Evolutionary conservation across 2,329 filamentous ascomycete species (phyloP).

Genomic region (Alternaria infectoria): DNA sequence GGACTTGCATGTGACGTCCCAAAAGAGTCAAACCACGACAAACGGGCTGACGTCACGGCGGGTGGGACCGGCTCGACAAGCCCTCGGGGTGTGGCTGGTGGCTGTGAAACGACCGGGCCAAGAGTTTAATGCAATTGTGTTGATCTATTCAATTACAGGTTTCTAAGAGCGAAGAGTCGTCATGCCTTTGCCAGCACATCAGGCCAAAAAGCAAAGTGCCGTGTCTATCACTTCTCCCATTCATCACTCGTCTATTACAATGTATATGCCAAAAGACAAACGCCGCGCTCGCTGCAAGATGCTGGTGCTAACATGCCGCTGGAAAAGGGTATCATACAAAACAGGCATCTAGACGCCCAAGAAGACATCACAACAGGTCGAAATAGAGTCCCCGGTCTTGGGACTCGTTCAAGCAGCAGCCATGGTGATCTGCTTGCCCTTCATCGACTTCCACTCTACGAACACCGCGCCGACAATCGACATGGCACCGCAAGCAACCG

Average conservation of each 20-base stretch:
- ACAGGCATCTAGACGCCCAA: not conserved
- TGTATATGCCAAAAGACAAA: conserved; percentile 4
- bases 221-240: not conserved
- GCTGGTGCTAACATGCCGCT: conserved; percentile 4
- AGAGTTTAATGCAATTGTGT: not conserved
- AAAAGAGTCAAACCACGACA: not conserved
- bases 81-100: not conserved
- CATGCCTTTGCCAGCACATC: not conserved
- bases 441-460: conserved; percentile 72
- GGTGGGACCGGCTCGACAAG: not conserved
- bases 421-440: conserved; percentile 59
- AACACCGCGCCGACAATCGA: conserved; percentile 61
- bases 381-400: not conserved
- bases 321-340: conserved; percentile 11
- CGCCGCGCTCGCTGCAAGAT: conserved; percentile 7
- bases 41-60: conserved; percentile 7
- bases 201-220: not conserved
- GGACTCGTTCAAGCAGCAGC: conserved; percentile 29
- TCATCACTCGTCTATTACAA: conserved; percentile 2
- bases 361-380: not conserved
- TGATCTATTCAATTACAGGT: not conserved
- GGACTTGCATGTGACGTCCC: conserved; percentile 4
- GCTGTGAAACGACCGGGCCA: not conserved
- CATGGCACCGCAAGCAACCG: conserved; percentile 60
- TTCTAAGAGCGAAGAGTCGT: conserved; percentile 13